Evolutionary conservation across 768 basidiomycete genomes (phyloP).

Genomic region (Cantharellus anzutake): DNA sequence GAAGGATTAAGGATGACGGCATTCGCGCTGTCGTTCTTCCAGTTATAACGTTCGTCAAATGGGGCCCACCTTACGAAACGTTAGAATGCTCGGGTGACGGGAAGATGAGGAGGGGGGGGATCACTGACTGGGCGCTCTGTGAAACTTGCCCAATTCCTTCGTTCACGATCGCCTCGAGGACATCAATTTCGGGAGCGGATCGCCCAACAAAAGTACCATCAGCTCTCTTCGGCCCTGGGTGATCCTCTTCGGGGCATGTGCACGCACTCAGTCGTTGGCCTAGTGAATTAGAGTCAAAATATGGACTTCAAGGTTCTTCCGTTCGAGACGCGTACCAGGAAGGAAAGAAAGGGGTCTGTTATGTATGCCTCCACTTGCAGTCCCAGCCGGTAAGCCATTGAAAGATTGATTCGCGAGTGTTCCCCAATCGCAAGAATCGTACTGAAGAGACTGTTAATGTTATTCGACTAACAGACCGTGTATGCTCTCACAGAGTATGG

Average conservation of each 20-base stretch:
- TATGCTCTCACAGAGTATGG: background rate
- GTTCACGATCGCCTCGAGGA: conserved; percentile 61
- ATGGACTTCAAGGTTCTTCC: background rate
- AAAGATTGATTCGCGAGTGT: conserved; percentile 61
- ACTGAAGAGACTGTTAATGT: conserved; percentile 43
- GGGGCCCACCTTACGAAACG: conserved; percentile 22
- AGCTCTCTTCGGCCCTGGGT: conserved; percentile 64
- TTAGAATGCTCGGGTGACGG: background rate
- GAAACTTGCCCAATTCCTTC: conserved; percentile 48
- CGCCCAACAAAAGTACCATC: conserved; percentile 73
- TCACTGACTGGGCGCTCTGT: conserved; percentile 44
- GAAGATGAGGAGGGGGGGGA: background rate
- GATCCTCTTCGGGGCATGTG: conserved; percentile 68
- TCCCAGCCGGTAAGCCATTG: conserved; percentile 20
- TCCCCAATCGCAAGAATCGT: conserved; percentile 76
- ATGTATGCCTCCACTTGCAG: conserved; percentile 31
- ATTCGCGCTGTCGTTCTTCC: conserved; percentile 45
- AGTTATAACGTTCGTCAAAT: conserved; percentile 52
- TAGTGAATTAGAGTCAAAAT: conserved; percentile 44
- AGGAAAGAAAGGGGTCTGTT: conserved; percentile 45
- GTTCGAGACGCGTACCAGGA: conserved; percentile 28
- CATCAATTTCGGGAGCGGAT: conserved; percentile 76
- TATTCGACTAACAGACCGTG: background rate
- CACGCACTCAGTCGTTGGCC: conserved; percentile 79
- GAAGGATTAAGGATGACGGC: conserved; percentile 33